Conservation (phyloP, 1,139 yeast species). For the Geotrichum fermentans region DNA sequence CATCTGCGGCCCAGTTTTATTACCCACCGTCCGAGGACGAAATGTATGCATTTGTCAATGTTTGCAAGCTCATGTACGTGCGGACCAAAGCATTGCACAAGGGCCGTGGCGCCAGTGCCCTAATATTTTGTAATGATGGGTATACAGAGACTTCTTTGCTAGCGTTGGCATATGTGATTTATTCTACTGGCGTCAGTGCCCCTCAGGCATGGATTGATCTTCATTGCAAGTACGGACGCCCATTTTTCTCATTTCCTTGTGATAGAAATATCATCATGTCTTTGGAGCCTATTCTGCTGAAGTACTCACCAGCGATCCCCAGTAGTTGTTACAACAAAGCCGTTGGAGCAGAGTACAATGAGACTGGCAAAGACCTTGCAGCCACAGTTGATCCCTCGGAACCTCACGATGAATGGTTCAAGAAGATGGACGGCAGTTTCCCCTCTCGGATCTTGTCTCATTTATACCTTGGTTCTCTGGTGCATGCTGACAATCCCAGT, state of each 20-base stretch:
- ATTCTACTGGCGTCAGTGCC: conserved; percentile 49
- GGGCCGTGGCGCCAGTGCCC: conserved; percentile 30
- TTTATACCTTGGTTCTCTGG: conserved; percentile 77
- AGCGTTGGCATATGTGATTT: conserved; percentile 65
- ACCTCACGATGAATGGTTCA: conserved; percentile 33
- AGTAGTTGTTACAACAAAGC: conserved; percentile 17
- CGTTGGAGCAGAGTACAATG: conserved; percentile 21
- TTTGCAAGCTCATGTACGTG: conserved; percentile 36
- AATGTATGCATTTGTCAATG: conserved; percentile 28
- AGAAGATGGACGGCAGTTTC: conserved; percentile 48
- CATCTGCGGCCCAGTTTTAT: conserved; percentile 52
- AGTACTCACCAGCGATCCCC: conserved; percentile 47
- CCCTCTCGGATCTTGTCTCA: conserved; percentile 78
- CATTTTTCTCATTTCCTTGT: conserved; percentile 74
- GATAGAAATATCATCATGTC: conserved; percentile 64
- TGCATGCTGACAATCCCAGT: conserved; percentile 71
- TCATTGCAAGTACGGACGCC: conserved; percentile 63
- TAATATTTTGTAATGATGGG: conserved; percentile 83
- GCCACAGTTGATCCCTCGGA: conserved; percentile 6
- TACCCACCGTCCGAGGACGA: conserved; percentile 28
- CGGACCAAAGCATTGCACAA: conserved; percentile 27
- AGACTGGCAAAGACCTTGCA: background rate
- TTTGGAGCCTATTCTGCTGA: conserved; percentile 55
- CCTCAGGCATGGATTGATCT: conserved; percentile 52
- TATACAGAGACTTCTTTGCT: conserved; percentile 84